Conservation (phyloP, 1,139 yeast genomes). For the Candida tunisiensis region DNA sequence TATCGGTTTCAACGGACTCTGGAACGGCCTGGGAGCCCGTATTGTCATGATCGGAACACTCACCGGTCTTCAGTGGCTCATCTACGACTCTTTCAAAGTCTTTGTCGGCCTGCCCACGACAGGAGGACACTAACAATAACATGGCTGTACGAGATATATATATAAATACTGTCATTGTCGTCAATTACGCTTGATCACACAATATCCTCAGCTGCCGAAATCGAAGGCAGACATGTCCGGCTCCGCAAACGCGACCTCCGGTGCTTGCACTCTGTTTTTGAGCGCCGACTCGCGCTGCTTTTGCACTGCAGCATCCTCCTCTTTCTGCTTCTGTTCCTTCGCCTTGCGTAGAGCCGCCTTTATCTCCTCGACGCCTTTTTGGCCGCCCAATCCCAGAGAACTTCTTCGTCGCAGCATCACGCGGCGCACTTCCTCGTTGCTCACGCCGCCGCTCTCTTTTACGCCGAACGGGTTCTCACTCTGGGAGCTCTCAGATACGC, state of each 20-base stretch:
- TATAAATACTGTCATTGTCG: too few relatives aligned
- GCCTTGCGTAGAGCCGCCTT: constrained; percentile 1
- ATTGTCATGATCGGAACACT: constrained; percentile 76
- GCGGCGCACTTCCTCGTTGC: too few relatives aligned
- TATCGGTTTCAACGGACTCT: constrained; percentile 60
- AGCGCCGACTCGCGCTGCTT: constrained; percentile 1
- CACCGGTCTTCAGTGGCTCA: constrained; percentile 76
- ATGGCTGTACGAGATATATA: too few relatives aligned
- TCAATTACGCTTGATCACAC: too few relatives aligned
- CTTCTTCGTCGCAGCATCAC: too few relatives aligned
- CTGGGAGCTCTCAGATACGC: too few relatives aligned
- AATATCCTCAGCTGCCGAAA: too few relatives aligned
- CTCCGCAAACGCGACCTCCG: constrained; percentile 45
- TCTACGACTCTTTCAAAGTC: constrained; percentile 69
- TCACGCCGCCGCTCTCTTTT: too few relatives aligned
- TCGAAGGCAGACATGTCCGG: constrained; percentile 71
- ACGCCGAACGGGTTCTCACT: too few relatives aligned
- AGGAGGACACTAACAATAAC: too few relatives aligned
- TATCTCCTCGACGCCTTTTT: background rate
- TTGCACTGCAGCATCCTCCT: background rate
- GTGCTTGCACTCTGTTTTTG: constrained; percentile 14
- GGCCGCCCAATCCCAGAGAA: too few relatives aligned
- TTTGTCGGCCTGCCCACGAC: constrained; percentile 68
- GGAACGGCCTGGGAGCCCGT: constrained; percentile 74
- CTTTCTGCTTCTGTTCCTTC: background rate